Base-by-base conservation (phyloP, 164 flowering plant species). In the Chimonanthus praecox region DNA sequence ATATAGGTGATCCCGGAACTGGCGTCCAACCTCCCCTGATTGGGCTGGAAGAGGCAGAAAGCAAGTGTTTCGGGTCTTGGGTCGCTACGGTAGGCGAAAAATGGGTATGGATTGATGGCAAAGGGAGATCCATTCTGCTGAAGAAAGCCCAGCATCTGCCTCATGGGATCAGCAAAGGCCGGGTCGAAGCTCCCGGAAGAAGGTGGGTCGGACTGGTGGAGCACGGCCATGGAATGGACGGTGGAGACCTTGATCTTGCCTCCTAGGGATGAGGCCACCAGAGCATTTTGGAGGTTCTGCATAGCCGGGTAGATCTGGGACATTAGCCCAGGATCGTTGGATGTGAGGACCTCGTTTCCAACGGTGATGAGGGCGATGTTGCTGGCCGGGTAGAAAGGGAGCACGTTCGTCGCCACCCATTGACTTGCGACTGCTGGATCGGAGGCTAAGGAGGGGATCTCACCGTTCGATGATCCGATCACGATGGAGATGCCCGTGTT, bases 81-180 rank as follows among this genome's bases (percentile, higher is more conserved):
- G 75, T 93, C 98, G 75, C 94, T 87, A 85, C 83, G 88, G 79
- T 94, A 94, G 1, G 99, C 99, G 70, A 95, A 95, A 71, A 82
- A 91, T 0, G 99, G 99, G 81, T 95, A 95, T 2, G 99, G 99
- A 70, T 95, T 95, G 20, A 95, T 83, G 13, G 91, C 72, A 10
- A 95, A 86, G 6, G 98, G 97, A 18, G 98, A 84, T 0, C 88
- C 94, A 6, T 80, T 92, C 18, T 83, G 84, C 10, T 71, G 86
- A 67, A 80, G 83, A 68, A 95, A 92, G 78, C 82, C 84, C 71
- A 95, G 73, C 76, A 90, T 21, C 13, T 79, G 88, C 71, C 76
- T 87, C 89, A 95, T 33, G 0, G 77, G 15, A 66, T 79, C 85
- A 9, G 71, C 77, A 33, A 75, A 77, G 3, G 61, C 79, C 3